Evolutionary conservation across 345 rosid species (phyloP).

Genomic region (Anacardium occidentale): DNA sequence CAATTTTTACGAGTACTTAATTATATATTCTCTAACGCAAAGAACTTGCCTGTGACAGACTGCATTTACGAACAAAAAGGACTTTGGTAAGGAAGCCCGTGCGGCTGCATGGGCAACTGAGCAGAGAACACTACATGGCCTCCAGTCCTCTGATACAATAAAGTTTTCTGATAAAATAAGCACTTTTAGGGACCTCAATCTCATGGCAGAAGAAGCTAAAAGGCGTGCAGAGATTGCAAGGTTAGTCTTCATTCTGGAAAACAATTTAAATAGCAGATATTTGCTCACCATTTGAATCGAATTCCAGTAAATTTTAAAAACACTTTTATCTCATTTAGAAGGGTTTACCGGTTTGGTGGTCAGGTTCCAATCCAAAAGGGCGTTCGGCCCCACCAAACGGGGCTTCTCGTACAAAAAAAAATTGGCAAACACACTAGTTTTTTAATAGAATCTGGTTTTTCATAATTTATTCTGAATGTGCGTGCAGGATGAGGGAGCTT

Average conservation of each 20-base stretch:
- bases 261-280: background rate
- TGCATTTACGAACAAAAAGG: conserved; percentile 44
- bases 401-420: too few species aligned
- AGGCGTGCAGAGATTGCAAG: conserved; percentile 47
- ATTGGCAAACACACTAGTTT: too few species aligned
- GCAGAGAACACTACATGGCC: conserved; percentile 44
- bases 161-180: conserved; percentile 26
- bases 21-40: background rate
- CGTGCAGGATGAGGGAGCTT: conserved; percentile 51
- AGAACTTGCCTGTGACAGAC: conserved; percentile 22
- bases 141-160: conserved; percentile 21
- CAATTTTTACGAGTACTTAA: too few species aligned
- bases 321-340: too few species aligned
- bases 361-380: too few species aligned
- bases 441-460: background rate
- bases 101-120: conserved; percentile 52
- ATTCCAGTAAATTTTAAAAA: too few species aligned
- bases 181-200: conserved; percentile 26
- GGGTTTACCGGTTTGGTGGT: too few species aligned
- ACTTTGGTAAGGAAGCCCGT: conserved; percentile 42
- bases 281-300: too few species aligned
- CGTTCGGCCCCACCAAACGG: too few species aligned
- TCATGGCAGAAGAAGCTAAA: conserved; percentile 56
- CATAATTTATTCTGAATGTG: background rate
- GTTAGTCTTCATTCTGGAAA: background rate